Conservation (phyloP, 805 yeast species). For the Blastobotrys peoriensis region DNA sequence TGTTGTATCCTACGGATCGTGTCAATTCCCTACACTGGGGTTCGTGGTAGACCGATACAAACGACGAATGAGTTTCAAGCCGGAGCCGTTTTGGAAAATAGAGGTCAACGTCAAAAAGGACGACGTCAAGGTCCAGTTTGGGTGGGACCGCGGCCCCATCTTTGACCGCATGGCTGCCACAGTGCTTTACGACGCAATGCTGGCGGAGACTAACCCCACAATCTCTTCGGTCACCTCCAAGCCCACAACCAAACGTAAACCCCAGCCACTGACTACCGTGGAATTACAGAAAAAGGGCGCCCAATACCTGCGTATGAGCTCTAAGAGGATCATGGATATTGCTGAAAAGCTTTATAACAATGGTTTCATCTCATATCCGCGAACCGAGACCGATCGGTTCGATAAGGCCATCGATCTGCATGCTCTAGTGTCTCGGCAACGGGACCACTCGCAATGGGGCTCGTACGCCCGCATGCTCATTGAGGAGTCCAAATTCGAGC, state of each 20-base stretch:
- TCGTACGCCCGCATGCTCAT: slow-evolving; percentile 48
- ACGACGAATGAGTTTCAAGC: slow-evolving; percentile 60
- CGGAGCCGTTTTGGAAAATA: slow-evolving; percentile 79
- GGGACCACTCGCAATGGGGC: slow-evolving; percentile 60
- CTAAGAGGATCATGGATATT: slow-evolving; percentile 63
- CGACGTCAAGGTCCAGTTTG: slow-evolving; percentile 34
- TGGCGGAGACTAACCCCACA: slow-evolving; percentile 36
- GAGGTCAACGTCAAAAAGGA: slow-evolving; percentile 38
- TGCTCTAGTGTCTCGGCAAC: slow-evolving; percentile 56
- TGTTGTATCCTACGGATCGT: slow-evolving; percentile 76
- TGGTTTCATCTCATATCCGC: slow-evolving; percentile 90
- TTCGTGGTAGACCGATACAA: slow-evolving; percentile 89
- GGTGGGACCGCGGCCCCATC: slow-evolving; percentile 68
- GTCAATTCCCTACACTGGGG: slow-evolving; percentile 96
- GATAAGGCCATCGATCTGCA: slow-evolving; percentile 70
- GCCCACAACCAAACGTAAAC: slow-evolving; percentile 73
- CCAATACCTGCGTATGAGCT: slow-evolving; percentile 62
- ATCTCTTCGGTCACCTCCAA: slow-evolving; percentile 47
- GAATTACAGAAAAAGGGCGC: slow-evolving; percentile 87
- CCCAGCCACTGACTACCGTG: slow-evolving; percentile 90
- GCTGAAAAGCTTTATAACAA: slow-evolving; percentile 84
- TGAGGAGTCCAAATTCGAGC: slow-evolving; percentile 41
- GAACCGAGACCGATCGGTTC: slow-evolving; percentile 92
- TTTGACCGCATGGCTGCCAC: slow-evolving; percentile 67
- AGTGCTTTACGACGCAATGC: slow-evolving; percentile 31